Percentiles rank a stretch among this genome's conserved stretches.
These are phyloP conservation scores for Neopestalotiopsis sp. DNA, from an alignment of 2,329 filamentous ascomycete genomes.

Conservation along the genomic window DNA sequence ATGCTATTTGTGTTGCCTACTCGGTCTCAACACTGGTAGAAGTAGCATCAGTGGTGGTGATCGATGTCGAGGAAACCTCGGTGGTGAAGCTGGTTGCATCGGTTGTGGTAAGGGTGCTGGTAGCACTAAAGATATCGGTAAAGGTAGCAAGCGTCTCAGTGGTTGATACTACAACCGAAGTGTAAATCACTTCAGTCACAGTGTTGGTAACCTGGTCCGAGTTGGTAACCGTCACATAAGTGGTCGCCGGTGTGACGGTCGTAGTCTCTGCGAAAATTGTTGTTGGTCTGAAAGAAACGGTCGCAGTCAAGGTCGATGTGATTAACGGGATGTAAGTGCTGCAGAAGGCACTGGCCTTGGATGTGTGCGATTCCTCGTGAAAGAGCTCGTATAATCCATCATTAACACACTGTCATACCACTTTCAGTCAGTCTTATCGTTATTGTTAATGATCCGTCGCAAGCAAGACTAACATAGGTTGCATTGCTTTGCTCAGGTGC, in stretches of 20 bases:
- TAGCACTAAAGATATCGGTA: background rate
- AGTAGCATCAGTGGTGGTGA: background rate
- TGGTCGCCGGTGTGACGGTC: slow-evolving; percentile 2
- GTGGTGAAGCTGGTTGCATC: background rate
- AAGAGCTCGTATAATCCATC: background rate
- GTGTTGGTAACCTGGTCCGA: background rate
- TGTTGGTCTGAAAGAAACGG: background rate
- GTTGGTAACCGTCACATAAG: background rate
- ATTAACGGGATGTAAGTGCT: background rate
- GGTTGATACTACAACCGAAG: background rate
- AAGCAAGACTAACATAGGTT: background rate
- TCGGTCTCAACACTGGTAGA: background rate
- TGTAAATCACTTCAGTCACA: slow-evolving; percentile 4
- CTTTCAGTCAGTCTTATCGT: background rate
- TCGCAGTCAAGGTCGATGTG: background rate
- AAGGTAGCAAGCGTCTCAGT: background rate
- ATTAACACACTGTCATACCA: background rate
- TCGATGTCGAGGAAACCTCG: background rate
- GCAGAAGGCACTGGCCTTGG: slow-evolving; percentile 12
- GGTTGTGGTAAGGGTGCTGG: background rate
- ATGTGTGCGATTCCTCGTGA: background rate
- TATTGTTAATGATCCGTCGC: background rate
- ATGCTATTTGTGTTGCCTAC: background rate
- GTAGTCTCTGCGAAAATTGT: slow-evolving; percentile 1
- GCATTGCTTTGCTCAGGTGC: background rate